phyloP scores from a whole-genome alignment of 2,329 filamentous ascomycete genomes.

The Beauveria sp. region DNA sequence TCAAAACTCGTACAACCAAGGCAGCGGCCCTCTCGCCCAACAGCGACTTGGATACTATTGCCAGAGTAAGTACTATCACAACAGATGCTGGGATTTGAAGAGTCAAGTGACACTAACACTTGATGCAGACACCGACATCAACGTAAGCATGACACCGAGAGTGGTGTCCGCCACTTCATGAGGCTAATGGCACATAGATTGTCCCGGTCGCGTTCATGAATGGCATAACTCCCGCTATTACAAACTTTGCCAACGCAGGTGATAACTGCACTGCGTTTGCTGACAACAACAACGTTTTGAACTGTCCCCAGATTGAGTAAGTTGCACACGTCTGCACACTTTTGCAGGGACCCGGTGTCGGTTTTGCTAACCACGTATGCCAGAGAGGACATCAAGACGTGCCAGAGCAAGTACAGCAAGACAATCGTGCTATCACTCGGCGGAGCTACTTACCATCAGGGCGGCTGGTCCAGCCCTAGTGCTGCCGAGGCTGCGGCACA shows the following conservation, averaged over 20 bases:
- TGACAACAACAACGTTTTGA: conserved; percentile 45
- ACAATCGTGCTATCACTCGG: conserved; percentile 67
- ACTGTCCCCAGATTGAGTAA: conserved; percentile 59
- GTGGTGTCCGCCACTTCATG: background rate
- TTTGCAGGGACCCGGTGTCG: background rate
- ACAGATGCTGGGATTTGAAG: too few relatives aligned
- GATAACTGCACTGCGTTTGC: conserved; percentile 52
- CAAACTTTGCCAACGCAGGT: conserved; percentile 60
- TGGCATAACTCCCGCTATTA: conserved; percentile 43
- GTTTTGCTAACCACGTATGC: background rate
- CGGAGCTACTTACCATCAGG: conserved; percentile 62
- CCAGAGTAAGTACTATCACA: conserved; percentile 35
- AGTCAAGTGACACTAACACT: conserved; percentile 13
- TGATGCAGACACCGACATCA: conserved; percentile 33
- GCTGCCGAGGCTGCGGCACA: conserved; percentile 50
- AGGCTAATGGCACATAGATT: conserved; percentile 25
- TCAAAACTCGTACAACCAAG: conserved; percentile 52
- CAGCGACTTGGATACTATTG: conserved; percentile 52
- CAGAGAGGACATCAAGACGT: conserved; percentile 45
- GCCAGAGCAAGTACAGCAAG: conserved; percentile 56
- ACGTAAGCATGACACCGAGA: conserved; percentile 26
- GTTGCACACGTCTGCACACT: conserved; percentile 16
- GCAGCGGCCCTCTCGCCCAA: conserved; percentile 38
- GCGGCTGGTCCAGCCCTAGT: conserved; percentile 49
- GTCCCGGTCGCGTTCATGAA: conserved; percentile 59